These are phyloP conservation scores for Pleurozium schreberi DNA, from an alignment of 225 moss, liverwort and hornwort genomes.

Conservation along the genomic window DNA sequence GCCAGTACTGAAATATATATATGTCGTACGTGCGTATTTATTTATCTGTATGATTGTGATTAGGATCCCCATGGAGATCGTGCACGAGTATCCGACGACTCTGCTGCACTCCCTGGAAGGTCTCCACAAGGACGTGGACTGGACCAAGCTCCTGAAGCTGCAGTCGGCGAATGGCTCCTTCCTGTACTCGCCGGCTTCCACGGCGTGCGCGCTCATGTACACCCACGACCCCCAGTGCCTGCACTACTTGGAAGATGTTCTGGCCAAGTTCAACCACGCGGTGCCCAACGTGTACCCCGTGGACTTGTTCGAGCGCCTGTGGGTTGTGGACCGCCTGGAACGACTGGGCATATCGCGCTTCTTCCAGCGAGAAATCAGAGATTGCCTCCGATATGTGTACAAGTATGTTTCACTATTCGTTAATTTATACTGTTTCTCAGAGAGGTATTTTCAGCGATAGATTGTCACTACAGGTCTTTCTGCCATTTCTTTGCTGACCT, in stretches of 20 bases:
- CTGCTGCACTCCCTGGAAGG: constrained; percentile 81
- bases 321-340: constrained; percentile 53
- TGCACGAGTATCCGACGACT: constrained; percentile 59
- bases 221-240: constrained; percentile 30
- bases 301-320: constrained; percentile 71
- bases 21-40: not conserved
- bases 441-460: not conserved
- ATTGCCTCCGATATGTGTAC: constrained; percentile 49
- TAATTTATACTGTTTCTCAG: no score
- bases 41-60: not conserved
- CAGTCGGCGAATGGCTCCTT: constrained; percentile 63
- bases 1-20: not conserved
- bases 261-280: constrained; percentile 45
- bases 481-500: no score
- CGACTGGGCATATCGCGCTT: constrained; percentile 53
- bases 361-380: constrained; percentile 60
- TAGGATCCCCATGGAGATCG: constrained; percentile 62
- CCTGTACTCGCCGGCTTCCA: constrained; percentile 53
- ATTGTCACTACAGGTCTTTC: not conserved
- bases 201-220: constrained; percentile 26
- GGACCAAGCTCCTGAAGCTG: constrained; percentile 51
- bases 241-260: constrained; percentile 39
- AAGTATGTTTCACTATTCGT: constrained; percentile 1
- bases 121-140: constrained; percentile 48
- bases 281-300: constrained; percentile 71